Base-by-base conservation (phyloP, 2,329 filamentous ascomycete species). In the Calonectria honghensis region DNA sequence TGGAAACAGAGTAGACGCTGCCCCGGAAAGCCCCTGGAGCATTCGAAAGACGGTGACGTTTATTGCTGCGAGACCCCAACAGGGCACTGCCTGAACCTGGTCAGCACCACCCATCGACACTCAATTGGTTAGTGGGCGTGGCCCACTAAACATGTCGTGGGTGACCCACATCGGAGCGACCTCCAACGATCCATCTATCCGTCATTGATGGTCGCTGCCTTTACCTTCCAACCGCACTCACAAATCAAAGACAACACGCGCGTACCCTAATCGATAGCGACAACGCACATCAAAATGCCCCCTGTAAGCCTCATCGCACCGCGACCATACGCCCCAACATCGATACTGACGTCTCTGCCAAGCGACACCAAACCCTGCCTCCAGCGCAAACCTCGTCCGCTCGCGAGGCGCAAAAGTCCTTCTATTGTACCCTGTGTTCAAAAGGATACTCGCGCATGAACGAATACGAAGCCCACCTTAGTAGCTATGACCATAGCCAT, bases 381-480 rank as follows among this genome's bases (percentile, higher is more conserved):
- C 88, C 89, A 6, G 90, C 90, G 72, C 89, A 91, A 80, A 92
- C 90, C 29, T 87, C 89, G 32, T 90, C 90, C 3, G 95, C 95
- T 11, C 93, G 94, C 76, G 94, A 95, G 81, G 94, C 95, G 20
- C 89, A 95, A 64, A 94, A 93, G 81, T 92, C 94, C 41, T 97
- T 97, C 86, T 96, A 94, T 87, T 97, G 93, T 88, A 91, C 93
- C 51, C 91, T 98, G 70, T 98, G 97, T 88, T 93, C 94, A 77
- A 98, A 98, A 87, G 96, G 96, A 80, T 99, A 98, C 86, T 93
- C 93, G 2, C 95, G 97, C 71, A 96, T 98, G 90, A 96, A 97
- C 83, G 96, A 98, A 84, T 98, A 97, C 84, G 96, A 98, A 85
- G 94, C 96, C 10, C 97, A 99, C 84, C 94, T 98, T 72, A 93